Evolutionary conservation across 768 basidiomycete species (phyloP), one percentile per base, ranked within the genome.

Genomic region (Epithele typhae): DNA sequence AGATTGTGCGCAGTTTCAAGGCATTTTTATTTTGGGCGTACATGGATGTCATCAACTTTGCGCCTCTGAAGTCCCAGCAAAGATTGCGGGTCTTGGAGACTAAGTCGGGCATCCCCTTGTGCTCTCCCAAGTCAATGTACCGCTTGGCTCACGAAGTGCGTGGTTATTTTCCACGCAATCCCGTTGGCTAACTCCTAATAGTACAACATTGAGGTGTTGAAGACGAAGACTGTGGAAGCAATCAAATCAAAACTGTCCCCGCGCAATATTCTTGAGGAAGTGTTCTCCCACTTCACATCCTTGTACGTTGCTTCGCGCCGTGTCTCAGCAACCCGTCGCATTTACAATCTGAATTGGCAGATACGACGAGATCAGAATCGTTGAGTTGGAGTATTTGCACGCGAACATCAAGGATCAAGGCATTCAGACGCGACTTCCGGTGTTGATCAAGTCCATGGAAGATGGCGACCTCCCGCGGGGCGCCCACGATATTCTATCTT

Each of bases 41-140:
- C 36, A n/a, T 30, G 14, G 47, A 37, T 8, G 40, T 37, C 19
- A 19, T 41, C 6, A n/a, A 24, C 8, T 48, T 48, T 23, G 47
- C 47, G 14, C 47, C 40, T 6, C 35, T 48, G 9, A 25, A 12
- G 23, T 48, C 47, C 18, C 30, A 48, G 25, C 34, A 37, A 21
- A 37, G 22, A 14, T 11, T 15, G 7, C 33, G 32, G 4, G 15
- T 34, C 6, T n/a, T 3, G 9, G 34, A 37, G 18, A 17, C 2
- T 7, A 25, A 36, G 3, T 25, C 15, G 14, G 24, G 27, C 14
- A 30, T 35, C 2, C 40, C 41, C 4, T 5, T 22, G 3, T 49
- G 48, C 30, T 49, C 48, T 5, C 48, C 48, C 4, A 62, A 60
- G 35, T 59, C 59, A 5, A 56, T 62, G 51, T 62, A 62, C 27